Evolutionary conservation across 306 rosid genomes (phyloP).

Genomic region (Dalbergia cochinchinensis): DNA sequence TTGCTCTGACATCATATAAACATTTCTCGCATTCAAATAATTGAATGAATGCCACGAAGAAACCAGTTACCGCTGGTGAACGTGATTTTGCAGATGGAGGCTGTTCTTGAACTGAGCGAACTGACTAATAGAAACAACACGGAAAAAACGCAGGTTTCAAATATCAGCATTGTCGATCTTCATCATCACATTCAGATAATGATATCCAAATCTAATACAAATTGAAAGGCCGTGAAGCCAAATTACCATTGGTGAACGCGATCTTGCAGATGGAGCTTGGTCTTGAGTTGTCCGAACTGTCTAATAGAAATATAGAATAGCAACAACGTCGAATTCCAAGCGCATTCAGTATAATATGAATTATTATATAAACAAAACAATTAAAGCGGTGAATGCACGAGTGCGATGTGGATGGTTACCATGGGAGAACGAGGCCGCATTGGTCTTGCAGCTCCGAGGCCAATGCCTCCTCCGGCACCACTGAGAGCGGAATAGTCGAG

Average conservation of each 20-base stretch:
- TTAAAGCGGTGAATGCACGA: neutral
- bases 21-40: constrained; percentile 23
- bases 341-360: neutral
- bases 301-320: constrained; percentile 47
- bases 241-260: constrained; percentile 56
- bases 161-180: neutral
- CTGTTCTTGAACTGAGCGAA: constrained; percentile 51
- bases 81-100: constrained; percentile 48
- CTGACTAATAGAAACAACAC: constrained; percentile 43
- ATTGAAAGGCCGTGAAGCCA: constrained; percentile 1
- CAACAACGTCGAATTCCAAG: constrained; percentile 28
- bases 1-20: too few species aligned
- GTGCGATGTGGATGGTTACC: constrained; percentile 40
- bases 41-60: constrained; percentile 2
- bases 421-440: constrained; percentile 70
- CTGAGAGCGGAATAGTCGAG: constrained; percentile 57
- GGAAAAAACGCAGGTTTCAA: neutral
- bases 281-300: constrained; percentile 46
- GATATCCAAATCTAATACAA: neutral
- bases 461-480: constrained; percentile 72
- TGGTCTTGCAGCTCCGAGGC: constrained; percentile 77
- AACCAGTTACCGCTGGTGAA: constrained; percentile 53
- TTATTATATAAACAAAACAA: neutral
- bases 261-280: constrained; percentile 44
- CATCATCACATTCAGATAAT: neutral